Base-by-base conservation (phyloP, 2,329 filamentous ascomycete genomes). In the Xylaria sp. region DNA sequence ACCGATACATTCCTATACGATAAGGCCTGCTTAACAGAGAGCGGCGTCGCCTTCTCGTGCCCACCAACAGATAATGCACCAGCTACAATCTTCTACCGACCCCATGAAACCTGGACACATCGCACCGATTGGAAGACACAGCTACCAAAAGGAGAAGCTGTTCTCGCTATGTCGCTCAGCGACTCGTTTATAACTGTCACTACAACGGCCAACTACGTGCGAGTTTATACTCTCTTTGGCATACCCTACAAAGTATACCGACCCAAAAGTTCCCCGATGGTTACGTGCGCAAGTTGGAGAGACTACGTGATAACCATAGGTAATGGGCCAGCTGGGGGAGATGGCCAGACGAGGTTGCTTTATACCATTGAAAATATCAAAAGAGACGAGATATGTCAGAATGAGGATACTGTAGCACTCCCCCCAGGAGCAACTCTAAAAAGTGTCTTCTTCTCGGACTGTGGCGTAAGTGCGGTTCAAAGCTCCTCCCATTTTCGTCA, bases 281-380 rank as follows among this genome's bases (percentile, higher is more conserved):
- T 99, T 22, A 96, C 94, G 0, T 99, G 96, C 75, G 93, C 94
- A 0, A 95, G 93, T 73, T 98, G 93, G 92, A 87, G 91, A 71
- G 94, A 99, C 82, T 98, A 98, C 78, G 90, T 99, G n/a, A 86
- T 98, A 77, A 97, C 94, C 0, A 88, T 99, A 72, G 95, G 95
- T 61, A 99, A 99, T 74, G 96, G 96, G 0, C 89, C 96, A 0
- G 87, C 97, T 38, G 90, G 90, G 13, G 87, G 89, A 10, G 90
- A 96, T 75, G 95, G 96, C 20, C 87, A 85, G 63, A 89, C 93
- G 0, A 90, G 90, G 49, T 85, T 99, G 29, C 83, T 92, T 9
- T 99, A 98, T 81, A 94, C 92, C 0, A 95, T 99, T 73, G 93
- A 98, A 77, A 97, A 99, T 76, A 88, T 98, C 72, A 96, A 96